These are phyloP conservation scores for Phytophthora crassamura DNA, from an alignment of 352 stramenopile genomes.

Conservation along the genomic window DNA sequence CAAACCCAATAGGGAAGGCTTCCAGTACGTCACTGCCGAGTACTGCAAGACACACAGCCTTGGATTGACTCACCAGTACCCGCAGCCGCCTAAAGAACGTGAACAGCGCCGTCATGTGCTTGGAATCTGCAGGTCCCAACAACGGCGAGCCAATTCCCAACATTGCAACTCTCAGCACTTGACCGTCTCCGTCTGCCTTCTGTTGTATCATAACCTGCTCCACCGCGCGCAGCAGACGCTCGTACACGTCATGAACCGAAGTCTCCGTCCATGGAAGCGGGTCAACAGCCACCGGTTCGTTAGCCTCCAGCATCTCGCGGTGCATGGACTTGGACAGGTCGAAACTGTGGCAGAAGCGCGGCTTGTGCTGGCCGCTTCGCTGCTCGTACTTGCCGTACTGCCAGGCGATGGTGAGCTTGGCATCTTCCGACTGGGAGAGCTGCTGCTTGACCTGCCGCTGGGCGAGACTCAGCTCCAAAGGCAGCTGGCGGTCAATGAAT, in stretches of 20 bases:
- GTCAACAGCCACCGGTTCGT: constrained; percentile 47
- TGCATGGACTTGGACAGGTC: constrained; percentile 73
- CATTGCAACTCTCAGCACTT: constrained; percentile 55
- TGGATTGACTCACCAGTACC: constrained; percentile 25
- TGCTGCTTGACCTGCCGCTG: constrained; percentile 74
- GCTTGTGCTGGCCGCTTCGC: constrained; percentile 3
- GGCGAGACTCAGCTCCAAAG: constrained; percentile 69
- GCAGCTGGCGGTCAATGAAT: constrained; percentile 53
- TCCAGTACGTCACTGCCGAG: constrained; percentile 32
- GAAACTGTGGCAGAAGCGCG: constrained; percentile 78
- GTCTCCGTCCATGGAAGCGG: constrained; percentile 8
- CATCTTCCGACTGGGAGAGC: constrained; percentile 23
- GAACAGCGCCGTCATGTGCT: constrained; percentile 55
- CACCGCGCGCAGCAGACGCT: constrained; percentile 33
- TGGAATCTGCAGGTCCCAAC: constrained; percentile 31
- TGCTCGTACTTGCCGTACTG: constrained; percentile 76
- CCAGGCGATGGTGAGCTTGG: constrained; percentile 70
- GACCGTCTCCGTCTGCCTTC: constrained; percentile 2
- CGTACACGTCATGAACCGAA: constrained; percentile 34
- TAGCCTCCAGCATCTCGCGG: constrained; percentile 49
- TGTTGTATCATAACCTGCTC: constrained; percentile 25
- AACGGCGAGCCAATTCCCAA: constrained; percentile 56
- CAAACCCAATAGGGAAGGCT: constrained; percentile 39
- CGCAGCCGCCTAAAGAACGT: constrained; percentile 46
- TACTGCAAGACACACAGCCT: constrained; percentile 39